phyloP scores from a whole-genome alignment of 2,329 filamentous ascomycete species.

The Amylocarpus encephaloides region DNA sequence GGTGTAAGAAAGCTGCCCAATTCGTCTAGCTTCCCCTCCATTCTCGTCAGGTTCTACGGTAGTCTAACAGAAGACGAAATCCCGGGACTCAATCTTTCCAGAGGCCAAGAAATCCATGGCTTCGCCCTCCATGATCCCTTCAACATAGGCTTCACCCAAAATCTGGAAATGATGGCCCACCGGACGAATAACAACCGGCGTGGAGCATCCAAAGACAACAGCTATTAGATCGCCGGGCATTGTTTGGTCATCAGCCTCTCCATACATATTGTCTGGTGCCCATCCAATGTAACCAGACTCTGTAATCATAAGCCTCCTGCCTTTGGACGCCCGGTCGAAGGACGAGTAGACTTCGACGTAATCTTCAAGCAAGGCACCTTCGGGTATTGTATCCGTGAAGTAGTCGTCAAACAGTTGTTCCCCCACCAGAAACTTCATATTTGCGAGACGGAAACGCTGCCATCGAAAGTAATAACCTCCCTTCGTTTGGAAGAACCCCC shows the following conservation, averaged over 20 bases:
- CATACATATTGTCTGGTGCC: slow-evolving; percentile 14
- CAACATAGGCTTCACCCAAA: slow-evolving; percentile 19
- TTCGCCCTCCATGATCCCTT: slow-evolving; percentile 22
- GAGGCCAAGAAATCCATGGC: slow-evolving; percentile 4
- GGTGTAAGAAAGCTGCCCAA: no score
- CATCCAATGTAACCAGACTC: slow-evolving; percentile 14
- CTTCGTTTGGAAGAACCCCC: slow-evolving; percentile 9
- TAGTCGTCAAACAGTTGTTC: slow-evolving; percentile 2
- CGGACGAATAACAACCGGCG: slow-evolving; percentile 14
- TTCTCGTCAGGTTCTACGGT: no score
- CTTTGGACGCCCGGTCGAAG: slow-evolving; percentile 5
- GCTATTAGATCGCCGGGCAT: slow-evolving; percentile 13
- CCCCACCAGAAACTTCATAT: slow-evolving; percentile 5
- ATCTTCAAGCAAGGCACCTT: slow-evolving; percentile 8
- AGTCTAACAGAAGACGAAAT: slow-evolving; percentile 8
- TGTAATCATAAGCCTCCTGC: slow-evolving; percentile 11
- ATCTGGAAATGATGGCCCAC: slow-evolving; percentile 4
- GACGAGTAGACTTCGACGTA: slow-evolving; percentile 12
- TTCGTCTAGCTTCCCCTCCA: no score
- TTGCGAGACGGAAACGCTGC: slow-evolving; percentile 7
- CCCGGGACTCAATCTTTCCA: not conserved
- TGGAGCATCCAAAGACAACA: slow-evolving; percentile 18
- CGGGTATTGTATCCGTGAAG: slow-evolving; percentile 13
- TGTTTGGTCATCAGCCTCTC: slow-evolving; percentile 2
- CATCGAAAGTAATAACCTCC: slow-evolving; percentile 13